phyloP scores from a whole-genome alignment of 2,329 filamentous ascomycete genomes.

The Eutypella sp. region DNA sequence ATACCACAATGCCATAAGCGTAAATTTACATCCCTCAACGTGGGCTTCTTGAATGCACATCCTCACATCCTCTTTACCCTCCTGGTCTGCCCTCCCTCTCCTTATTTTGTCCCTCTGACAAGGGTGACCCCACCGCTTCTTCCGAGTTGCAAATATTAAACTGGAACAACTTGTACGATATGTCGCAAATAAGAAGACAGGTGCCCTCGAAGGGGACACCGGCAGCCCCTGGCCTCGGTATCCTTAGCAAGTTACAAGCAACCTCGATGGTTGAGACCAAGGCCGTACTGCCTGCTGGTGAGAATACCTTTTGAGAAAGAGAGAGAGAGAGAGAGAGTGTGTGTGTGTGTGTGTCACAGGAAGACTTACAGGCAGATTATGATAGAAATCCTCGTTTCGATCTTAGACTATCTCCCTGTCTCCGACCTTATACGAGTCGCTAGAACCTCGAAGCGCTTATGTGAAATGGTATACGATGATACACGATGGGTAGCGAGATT shows the following conservation, averaged over 20 bases:
- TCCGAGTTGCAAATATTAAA: background rate
- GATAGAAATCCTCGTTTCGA: conserved; percentile 77
- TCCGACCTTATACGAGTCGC: conserved; percentile 82
- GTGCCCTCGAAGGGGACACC: conserved; percentile 26
- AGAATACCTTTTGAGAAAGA: no score
- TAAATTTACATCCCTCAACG: no score
- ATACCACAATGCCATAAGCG: no score
- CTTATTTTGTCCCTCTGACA: no score
- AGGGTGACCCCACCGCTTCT: no score
- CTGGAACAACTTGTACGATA: conserved; percentile 6
- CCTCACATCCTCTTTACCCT: no score
- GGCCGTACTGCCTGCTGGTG: conserved; percentile 77
- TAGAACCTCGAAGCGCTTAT: conserved; percentile 76
- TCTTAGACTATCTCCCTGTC: conserved; percentile 85
- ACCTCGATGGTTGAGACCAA: conserved; percentile 76
- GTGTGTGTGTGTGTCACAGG: no score
- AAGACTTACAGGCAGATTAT: background rate
- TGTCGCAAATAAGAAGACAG: conserved; percentile 37
- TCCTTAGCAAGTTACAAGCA: conserved; percentile 73
- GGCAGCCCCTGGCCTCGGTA: conserved; percentile 36
- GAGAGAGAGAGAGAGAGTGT: no score
- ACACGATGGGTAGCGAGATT: conserved; percentile 87
- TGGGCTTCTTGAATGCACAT: no score
- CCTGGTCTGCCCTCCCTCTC: no score
- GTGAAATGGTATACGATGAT: conserved; percentile 99